Evolutionary conservation across 2,329 filamentous ascomycete species (phyloP).

Genomic region (Paraconiothyrium sp.): DNA sequence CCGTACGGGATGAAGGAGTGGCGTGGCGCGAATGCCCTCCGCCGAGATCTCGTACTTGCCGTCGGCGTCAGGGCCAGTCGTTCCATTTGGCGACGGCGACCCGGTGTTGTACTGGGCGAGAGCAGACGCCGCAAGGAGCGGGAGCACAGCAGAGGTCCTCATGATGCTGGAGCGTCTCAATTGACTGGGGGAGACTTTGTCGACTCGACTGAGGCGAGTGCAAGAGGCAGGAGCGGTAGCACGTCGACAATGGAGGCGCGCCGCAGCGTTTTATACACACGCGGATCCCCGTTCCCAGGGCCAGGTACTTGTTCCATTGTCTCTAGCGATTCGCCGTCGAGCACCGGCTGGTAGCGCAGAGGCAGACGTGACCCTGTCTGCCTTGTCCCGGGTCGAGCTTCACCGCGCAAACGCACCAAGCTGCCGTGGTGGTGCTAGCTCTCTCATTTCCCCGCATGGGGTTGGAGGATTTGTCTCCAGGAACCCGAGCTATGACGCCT

Average conservation of each 20-base stretch:
- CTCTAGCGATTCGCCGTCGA: slow-evolving; percentile 4
- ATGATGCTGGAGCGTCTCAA: slow-evolving; percentile 34
- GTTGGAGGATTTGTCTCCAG: slow-evolving; percentile 5
- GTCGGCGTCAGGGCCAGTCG: slow-evolving; percentile 47
- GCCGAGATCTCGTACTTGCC: slow-evolving; percentile 77
- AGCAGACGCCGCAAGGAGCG: slow-evolving; percentile 38
- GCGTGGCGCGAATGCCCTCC: slow-evolving; percentile 71
- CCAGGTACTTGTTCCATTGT: slow-evolving; percentile 7
- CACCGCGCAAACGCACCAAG: slow-evolving; percentile 7
- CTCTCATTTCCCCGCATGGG: slow-evolving; percentile 20
- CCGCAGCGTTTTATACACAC: slow-evolving; percentile 9
- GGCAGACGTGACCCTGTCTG: slow-evolving; percentile 1
- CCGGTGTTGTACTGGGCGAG: slow-evolving; percentile 35
- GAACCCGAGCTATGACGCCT: slow-evolving; percentile 10
- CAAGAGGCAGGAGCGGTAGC: slow-evolving; percentile 8
- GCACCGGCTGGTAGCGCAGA: slow-evolving; percentile 10
- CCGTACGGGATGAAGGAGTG: slow-evolving; percentile 81
- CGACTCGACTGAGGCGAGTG: slow-evolving; percentile 2
- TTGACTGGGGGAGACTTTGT: slow-evolving; percentile 8
- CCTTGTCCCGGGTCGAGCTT: slow-evolving; percentile 12
- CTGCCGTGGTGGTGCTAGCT: slow-evolving; percentile 8
- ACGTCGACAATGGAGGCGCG: background rate
- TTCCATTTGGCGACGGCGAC: slow-evolving; percentile 25
- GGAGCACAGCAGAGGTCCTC: slow-evolving; percentile 34
- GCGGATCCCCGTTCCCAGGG: slow-evolving; percentile 12